A percentile compares a stretch with the other conserved stretches of the same genome.
Evolutionary conservation across 2,329 filamentous ascomycete genomes (phyloP).

Genomic region (Colletotrichum sp.): DNA sequence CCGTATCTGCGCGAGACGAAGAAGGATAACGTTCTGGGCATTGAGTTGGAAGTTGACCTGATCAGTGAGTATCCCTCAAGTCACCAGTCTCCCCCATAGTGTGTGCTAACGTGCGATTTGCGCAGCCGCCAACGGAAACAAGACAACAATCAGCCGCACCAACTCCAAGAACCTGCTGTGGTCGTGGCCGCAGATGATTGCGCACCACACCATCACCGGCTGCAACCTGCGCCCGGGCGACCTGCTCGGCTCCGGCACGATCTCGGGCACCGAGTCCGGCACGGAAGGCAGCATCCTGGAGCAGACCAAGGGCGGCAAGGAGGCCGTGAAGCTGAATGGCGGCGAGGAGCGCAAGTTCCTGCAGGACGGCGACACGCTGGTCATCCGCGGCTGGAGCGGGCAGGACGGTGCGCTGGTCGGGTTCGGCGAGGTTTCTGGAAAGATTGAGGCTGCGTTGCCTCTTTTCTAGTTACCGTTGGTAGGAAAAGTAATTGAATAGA

Average conservation of each 20-base stretch:
- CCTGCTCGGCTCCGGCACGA: slow-evolving; percentile 79
- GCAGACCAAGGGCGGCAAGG: slow-evolving; percentile 73
- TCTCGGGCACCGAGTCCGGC: slow-evolving; percentile 67
- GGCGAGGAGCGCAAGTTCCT: slow-evolving; percentile 75
- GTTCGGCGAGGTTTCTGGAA: slow-evolving; percentile 76
- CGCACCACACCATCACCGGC: slow-evolving; percentile 80
- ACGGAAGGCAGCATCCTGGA: slow-evolving; percentile 75
- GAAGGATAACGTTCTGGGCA: slow-evolving; percentile 36
- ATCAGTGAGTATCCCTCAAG: slow-evolving; percentile 35
- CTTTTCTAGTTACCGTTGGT: slow-evolving; percentile 26
- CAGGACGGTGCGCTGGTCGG: slow-evolving; percentile 72
- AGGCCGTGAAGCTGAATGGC: slow-evolving; percentile 61
- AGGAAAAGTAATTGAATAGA: no score
- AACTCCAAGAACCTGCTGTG: slow-evolving; percentile 63
- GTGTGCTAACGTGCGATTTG: slow-evolving; percentile 1
- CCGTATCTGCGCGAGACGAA: slow-evolving; percentile 63
- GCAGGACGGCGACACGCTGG: slow-evolving; percentile 75
- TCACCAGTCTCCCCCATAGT: no score
- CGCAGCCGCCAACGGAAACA: slow-evolving; percentile 34
- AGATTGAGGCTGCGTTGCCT: slow-evolving; percentile 47
- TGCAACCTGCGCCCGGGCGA: slow-evolving; percentile 79
- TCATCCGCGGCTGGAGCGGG: slow-evolving; percentile 69
- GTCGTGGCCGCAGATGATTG: slow-evolving; percentile 84
- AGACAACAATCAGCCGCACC: slow-evolving; percentile 27
- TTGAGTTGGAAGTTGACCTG: slow-evolving; percentile 42